phyloP scores from a whole-genome alignment of 164 flowering plant species.

The Nelumbo lutea region DNA sequence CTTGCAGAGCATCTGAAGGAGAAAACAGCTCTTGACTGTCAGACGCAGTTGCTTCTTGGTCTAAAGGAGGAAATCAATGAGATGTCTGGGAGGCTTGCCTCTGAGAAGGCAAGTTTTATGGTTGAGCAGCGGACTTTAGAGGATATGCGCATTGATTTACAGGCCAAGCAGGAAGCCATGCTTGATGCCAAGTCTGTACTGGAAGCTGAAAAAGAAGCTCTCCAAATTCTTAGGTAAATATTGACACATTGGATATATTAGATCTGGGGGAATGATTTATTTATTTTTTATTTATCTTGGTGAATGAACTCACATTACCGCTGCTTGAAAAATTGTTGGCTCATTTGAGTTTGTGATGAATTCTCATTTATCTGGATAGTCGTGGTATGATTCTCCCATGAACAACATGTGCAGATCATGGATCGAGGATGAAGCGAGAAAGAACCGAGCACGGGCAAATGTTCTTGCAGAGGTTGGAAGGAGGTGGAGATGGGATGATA shows the following conservation, averaged over 20 bases:
- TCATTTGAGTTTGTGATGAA: not conserved
- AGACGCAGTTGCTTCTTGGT: constrained; percentile 51
- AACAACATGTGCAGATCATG: constrained; percentile 57
- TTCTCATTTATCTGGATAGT: not conserved
- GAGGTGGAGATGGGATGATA: constrained; percentile 74
- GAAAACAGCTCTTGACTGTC: constrained; percentile 75
- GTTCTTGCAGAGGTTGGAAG: constrained; percentile 72
- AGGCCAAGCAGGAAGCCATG: constrained; percentile 46
- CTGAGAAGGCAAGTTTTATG: constrained; percentile 39
- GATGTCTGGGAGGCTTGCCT: constrained; percentile 54
- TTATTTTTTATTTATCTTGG: not conserved
- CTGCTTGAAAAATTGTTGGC: not conserved
- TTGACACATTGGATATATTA: not conserved
- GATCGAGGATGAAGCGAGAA: constrained; percentile 91
- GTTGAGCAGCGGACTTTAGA: constrained; percentile 44
- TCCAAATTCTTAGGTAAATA: constrained; percentile 72
- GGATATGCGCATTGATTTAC: constrained; percentile 33
- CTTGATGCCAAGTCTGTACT: constrained; percentile 61
- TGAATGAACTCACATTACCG: not conserved
- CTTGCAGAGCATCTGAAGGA: constrained; percentile 46
- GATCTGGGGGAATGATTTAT: not conserved
- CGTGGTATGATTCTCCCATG: not conserved
- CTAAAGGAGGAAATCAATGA: constrained; percentile 62
- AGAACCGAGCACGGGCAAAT: constrained; percentile 76
- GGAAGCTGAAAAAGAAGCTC: constrained; percentile 83